Evolutionary conservation across 169 alveolate species (phyloP), one percentile per base, ranked within the genome.

Genomic region (Condylostoma magnum): DNA sequence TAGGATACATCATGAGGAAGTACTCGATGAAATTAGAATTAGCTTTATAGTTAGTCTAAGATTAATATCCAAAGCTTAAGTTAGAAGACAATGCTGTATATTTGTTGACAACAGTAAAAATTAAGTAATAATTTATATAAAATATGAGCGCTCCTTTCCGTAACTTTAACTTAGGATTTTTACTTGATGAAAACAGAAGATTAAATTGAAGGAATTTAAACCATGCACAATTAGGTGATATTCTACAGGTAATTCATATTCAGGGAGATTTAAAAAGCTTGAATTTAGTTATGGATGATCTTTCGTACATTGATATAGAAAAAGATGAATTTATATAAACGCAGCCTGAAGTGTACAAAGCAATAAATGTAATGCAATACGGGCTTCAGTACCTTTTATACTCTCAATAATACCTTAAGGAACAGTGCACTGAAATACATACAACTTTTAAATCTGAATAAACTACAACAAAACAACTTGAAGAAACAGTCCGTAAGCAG

Each of bases 331-430:
- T 37, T 37, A 18, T 41, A 8, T 31, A 38, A 28, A 60, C 71
- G 8, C 12, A 60, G 18, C 71, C 71, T 36, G 71, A 60, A 60
- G 56, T 41, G 10, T n/a, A n/a, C 3, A 60, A 60, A 60, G 43
- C 10, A 28, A 30, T 60, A 18, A 60, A 60, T 38, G 31, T 60
- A 10, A 60, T 60, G 71, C 71, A 60, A 27, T 6, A n/a, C 20
- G 57, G 57, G 8, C 12, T 60, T 20, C 71, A 60, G 28, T 60
- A 38, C 28, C 37, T 60, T 2, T 2, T 41, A n/a, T 60, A 18
- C 37, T n/a, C n/a, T 34, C 20, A 60, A 38, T 18, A 30, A 15
- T 38, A 60, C 8, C 58, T 60, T 15, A 41, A 60, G 18, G 58
- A n/a, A 10, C n/a, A 28, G 57, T n/a, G 41, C 27, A 38, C 18